Evolutionary conservation across 2,329 filamentous ascomycete species (phyloP).

Genomic region (Ophiosphaerella narmari): DNA sequence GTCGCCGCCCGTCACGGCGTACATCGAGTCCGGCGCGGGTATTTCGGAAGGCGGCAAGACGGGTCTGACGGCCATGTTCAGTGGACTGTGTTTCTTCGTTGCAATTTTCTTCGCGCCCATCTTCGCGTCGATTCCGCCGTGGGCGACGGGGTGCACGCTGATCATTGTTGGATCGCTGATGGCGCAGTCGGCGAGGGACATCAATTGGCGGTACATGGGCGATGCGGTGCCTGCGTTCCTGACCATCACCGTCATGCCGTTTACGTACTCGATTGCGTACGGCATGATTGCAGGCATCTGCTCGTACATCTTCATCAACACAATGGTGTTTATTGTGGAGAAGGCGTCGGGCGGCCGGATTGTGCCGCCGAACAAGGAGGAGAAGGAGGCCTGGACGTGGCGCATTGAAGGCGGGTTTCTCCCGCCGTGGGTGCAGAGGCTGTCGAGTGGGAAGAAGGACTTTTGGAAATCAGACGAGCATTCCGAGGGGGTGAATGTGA

Average conservation of each 20-base stretch:
- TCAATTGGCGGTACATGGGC: slow-evolving; percentile 84
- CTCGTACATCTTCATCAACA: slow-evolving; percentile 78
- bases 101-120: slow-evolving; percentile 89
- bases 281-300: slow-evolving; percentile 81
- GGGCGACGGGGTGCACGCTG: slow-evolving; percentile 88
- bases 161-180: slow-evolving; percentile 89
- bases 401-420: slow-evolving; percentile 74
- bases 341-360: slow-evolving; percentile 70
- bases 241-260: slow-evolving; percentile 84
- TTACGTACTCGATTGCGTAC: slow-evolving; percentile 87
- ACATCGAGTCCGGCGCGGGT: slow-evolving; percentile 86
- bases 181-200: slow-evolving; percentile 75
- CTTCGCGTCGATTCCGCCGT: slow-evolving; percentile 85
- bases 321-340: slow-evolving; percentile 69
- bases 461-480: slow-evolving; percentile 63
- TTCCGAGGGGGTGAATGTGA: slow-evolving; percentile 27
- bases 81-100: slow-evolving; percentile 78
- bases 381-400: slow-evolving; percentile 82
- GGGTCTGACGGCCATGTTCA: slow-evolving; percentile 78
- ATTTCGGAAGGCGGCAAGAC: slow-evolving; percentile 87
- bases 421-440: slow-evolving; percentile 72
- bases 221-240: slow-evolving; percentile 85
- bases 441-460: slow-evolving; percentile 69
- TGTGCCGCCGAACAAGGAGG: slow-evolving; percentile 72
- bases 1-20: slow-evolving; percentile 80